Evolutionary conservation across 2,329 filamentous ascomycete species (phyloP), one percentile per base, ranked within the genome.

Genomic region (Diaporthe australafricana): DNA sequence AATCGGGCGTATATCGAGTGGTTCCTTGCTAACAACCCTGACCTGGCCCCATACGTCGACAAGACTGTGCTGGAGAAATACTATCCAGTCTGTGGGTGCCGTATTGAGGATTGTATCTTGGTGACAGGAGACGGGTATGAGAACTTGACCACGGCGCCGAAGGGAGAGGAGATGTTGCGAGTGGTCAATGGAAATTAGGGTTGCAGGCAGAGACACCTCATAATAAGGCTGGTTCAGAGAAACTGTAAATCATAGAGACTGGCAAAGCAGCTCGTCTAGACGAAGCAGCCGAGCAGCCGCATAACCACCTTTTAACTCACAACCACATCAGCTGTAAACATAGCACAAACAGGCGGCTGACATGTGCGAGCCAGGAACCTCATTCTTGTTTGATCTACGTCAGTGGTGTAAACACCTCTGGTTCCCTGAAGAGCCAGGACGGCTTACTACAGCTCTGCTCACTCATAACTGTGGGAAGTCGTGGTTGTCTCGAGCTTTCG

Each of bases 71-170:
- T 96, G 62, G 89, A 91, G 73, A 84, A 84, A 74, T 96, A 93
- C 80, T 96, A 93, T 85, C 84, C 83, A 32, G 92, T 98, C 1
- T 96, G 96, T 20, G 96, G 96, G 42, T 94, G 98, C 32, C 89
- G 96, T 57, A 97, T 98, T 73, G 96, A 99, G 83, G 95, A 98
- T 79, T 94, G 96, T 80, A 88, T 98, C 48, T 85, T 96, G 27
- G 91, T 98, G 60, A 96, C 93, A 1, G 86, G 92, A 73, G 85
- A 89, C 30, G 95, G 95, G 0, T 91, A 90, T 77, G 95, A 98
- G 82, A 97, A 97, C 79, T 79, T 98, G 79, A 97, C 95, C 1
- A 87, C 88, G 1, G 93, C 93, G 38, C 93, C 94, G 0, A 97
- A 97, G 84, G 89, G 90, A 2, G 87, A 92, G 67, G 91, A 94